Evolutionary conservation across 148 eudicot species (phyloP).

Genomic region (Rheum nobile): DNA sequence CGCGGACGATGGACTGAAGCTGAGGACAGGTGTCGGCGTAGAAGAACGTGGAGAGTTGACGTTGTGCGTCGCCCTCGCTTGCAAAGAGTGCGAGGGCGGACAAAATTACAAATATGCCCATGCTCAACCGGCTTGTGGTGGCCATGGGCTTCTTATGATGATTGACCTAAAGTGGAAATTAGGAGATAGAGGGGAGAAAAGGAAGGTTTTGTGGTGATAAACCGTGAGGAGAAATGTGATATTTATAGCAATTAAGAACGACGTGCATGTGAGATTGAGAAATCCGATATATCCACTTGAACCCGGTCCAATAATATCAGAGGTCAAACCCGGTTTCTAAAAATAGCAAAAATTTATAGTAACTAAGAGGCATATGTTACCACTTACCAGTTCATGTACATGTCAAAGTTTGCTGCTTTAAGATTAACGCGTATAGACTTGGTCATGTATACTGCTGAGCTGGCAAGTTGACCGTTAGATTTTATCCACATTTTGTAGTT

Average conservation of each 20-base stretch:
- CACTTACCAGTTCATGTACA: no score
- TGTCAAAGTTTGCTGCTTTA: no score
- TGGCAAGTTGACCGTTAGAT: no score
- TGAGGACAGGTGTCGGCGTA: slow-evolving; percentile 25
- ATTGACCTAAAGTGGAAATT: neutral
- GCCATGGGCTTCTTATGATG: neutral
- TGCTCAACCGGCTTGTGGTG: neutral
- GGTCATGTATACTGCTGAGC: no score
- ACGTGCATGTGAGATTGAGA: neutral
- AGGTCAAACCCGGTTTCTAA: neutral
- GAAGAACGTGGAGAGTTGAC: slow-evolving; percentile 11
- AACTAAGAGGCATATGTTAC: no score
- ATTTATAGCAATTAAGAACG: neutral
- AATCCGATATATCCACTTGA: neutral
- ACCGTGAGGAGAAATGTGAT: neutral
- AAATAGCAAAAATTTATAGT: no score
- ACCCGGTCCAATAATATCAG: neutral
- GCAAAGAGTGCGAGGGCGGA: neutral
- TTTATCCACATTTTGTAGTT: no score
- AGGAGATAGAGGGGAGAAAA: neutral
- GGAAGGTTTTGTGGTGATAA: neutral
- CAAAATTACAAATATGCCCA: neutral
- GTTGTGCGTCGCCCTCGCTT: slow-evolving; percentile 13
- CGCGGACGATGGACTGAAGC: slow-evolving; percentile 14
- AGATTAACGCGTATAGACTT: no score